Conservation (phyloP, 352 stramenopile genomes). For the Pythium vanterpoolii region DNA sequence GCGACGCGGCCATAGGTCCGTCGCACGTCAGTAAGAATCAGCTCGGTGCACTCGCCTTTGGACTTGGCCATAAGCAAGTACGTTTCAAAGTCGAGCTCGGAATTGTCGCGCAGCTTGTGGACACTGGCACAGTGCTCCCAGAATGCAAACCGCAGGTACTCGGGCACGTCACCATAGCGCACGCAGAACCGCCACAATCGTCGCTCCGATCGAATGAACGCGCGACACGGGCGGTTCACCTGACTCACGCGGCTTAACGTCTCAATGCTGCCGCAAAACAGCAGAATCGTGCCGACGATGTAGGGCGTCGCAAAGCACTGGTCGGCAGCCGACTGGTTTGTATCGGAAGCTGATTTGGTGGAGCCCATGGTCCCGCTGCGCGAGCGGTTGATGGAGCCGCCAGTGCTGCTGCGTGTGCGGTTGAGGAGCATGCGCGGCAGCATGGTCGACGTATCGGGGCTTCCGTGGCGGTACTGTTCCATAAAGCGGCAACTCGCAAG, state of each 20-base stretch:
- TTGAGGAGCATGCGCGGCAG: conserved; percentile 40
- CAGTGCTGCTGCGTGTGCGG: conserved; percentile 12
- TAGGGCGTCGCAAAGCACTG: conserved; percentile 59
- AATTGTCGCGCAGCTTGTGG: conserved; percentile 38
- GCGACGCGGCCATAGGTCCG: conserved; percentile 81
- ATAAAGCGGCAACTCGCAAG: conserved; percentile 52
- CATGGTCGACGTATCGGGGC: conserved; percentile 19
- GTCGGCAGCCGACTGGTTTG: conserved; percentile 23
- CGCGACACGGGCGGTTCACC: conserved; percentile 53
- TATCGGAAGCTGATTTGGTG: not conserved
- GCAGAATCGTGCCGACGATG: conserved; percentile 70
- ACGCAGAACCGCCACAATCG: conserved; percentile 82
- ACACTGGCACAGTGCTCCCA: conserved; percentile 64
- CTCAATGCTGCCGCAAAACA: conserved; percentile 60
- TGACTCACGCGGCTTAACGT: conserved; percentile 40
- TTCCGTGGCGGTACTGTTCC: conserved; percentile 44
- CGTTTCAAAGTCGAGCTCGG: conserved; percentile 78
- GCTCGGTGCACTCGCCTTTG: conserved; percentile 79
- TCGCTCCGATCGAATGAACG: conserved; percentile 62
- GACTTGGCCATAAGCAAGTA: conserved; percentile 83
- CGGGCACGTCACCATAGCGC: conserved; percentile 63
- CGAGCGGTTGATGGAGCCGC: conserved; percentile 1
- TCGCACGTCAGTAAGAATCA: conserved; percentile 81
- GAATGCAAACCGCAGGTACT: conserved; percentile 58
- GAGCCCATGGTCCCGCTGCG: conserved; percentile 8